These are phyloP conservation scores for Vaccinium vitisidaea DNA, from an alignment of 148 eudicot genomes.

Conservation along the genomic window DNA sequence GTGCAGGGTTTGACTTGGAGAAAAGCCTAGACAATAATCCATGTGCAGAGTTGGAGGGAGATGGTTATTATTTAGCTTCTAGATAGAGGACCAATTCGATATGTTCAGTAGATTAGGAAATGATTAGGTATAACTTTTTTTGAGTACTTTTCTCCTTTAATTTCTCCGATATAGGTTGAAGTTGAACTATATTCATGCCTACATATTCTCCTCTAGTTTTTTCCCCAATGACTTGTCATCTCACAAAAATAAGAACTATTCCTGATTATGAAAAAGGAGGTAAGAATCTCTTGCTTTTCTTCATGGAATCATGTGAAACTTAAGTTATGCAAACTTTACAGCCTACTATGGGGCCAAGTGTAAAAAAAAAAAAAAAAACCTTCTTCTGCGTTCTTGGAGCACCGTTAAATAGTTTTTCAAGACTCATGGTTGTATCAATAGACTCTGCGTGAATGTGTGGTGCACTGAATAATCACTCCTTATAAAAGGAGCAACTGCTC, in stretches of 20 bases:
- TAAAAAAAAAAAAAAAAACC: no score
- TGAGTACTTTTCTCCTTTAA: background rate
- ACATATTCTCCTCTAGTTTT: background rate
- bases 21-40: background rate
- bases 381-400: no score
- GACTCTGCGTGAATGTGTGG: no score
- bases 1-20: conserved; percentile 9
- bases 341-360: no score
- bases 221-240: background rate
- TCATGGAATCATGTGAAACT: no score
- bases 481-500: no score
- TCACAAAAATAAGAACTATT: background rate
- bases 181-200: background rate
- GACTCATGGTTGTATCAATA: no score
- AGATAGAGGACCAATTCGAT: background rate
- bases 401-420: no score
- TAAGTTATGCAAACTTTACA: no score
- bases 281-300: background rate
- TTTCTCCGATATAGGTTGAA: background rate
- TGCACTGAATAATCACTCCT: no score
- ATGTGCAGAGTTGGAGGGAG: background rate
- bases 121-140: background rate
- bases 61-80: background rate
- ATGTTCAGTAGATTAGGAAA: background rate
- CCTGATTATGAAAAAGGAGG: background rate